Conservation (phyloP, 2,329 filamentous ascomycete species). For the Raffaelea albimanens region DNA sequence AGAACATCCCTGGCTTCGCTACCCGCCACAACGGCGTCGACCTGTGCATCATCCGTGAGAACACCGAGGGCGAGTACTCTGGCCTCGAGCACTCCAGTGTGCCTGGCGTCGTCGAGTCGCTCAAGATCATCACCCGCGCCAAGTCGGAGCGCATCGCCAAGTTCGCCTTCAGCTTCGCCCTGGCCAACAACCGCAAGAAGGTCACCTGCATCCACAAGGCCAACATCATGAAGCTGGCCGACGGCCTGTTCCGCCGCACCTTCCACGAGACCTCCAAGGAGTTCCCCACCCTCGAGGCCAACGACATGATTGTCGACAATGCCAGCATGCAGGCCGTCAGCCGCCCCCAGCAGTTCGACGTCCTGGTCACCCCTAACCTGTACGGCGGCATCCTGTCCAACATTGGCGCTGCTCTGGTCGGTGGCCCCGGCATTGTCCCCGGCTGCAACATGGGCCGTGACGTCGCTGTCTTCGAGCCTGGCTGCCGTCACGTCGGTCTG, state of each 20-base stretch:
- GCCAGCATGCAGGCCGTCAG: slow-evolving; percentile 99
- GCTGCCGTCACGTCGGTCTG: slow-evolving; percentile 97
- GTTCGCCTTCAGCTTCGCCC: slow-evolving; percentile 95
- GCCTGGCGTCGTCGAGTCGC: slow-evolving; percentile 89
- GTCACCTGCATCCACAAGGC: slow-evolving; percentile 99
- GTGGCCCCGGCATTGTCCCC: slow-evolving; percentile 91
- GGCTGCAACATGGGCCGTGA: slow-evolving; percentile 99
- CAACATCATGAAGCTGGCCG: slow-evolving; percentile 99
- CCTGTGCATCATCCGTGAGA: slow-evolving; percentile 99
- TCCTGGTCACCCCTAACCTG: slow-evolving; percentile 99
- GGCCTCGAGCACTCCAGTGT: slow-evolving; percentile 98
- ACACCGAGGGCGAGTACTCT: slow-evolving; percentile 99
- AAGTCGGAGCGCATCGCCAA: slow-evolving; percentile 99
- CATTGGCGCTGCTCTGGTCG: slow-evolving; percentile 93
- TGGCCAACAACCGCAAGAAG: slow-evolving; percentile 98
- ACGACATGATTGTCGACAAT: slow-evolving; percentile 99
- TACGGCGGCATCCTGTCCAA: slow-evolving; percentile 99
- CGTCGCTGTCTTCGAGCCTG: slow-evolving; percentile 96
- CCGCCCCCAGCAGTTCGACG: slow-evolving; percentile 94
- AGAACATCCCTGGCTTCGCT: slow-evolving; percentile 98
- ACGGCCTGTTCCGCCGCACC: slow-evolving; percentile 96
- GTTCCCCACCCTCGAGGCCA: slow-evolving; percentile 89
- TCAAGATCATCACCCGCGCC: slow-evolving; percentile 99
- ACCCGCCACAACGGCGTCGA: slow-evolving; percentile 97
- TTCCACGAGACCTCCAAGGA: slow-evolving; percentile 90